Evolutionary conservation across 331 rosid genomes (phyloP).

Genomic region (Acacia pycnantha): DNA sequence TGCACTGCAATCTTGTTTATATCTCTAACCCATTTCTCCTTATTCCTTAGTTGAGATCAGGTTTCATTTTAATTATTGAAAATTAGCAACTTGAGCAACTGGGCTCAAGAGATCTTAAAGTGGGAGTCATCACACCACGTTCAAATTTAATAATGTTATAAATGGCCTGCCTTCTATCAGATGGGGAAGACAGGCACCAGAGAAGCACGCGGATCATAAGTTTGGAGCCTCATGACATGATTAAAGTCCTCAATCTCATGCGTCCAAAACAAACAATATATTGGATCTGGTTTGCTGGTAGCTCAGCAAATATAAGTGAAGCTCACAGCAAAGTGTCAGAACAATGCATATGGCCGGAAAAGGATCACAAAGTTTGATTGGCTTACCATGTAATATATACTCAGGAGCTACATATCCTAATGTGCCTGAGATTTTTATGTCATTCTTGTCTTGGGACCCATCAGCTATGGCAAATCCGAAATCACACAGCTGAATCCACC

Average conservation of each 20-base stretch:
- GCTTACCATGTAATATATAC: conserved; percentile 94
- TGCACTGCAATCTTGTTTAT: background rate
- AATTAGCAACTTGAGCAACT: conserved; percentile 30
- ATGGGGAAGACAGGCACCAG: conserved; percentile 29
- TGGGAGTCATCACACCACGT: conserved; percentile 31
- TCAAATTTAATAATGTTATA: conserved; percentile 20
- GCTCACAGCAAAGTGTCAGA: conserved; percentile 23
- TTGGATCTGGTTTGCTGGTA: conserved; percentile 37
- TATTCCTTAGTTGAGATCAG: conserved; percentile 14
- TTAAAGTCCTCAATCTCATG: conserved; percentile 29
- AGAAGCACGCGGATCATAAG: conserved; percentile 23
- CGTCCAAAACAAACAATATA: conserved; percentile 30
- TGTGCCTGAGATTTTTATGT: conserved; percentile 90
- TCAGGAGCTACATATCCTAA: conserved; percentile 96
- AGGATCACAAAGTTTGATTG: conserved; percentile 39
- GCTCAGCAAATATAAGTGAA: conserved; percentile 16
- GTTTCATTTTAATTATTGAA: conserved; percentile 27
- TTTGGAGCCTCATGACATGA: conserved; percentile 21
- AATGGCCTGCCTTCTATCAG: conserved; percentile 24
- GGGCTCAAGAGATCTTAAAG: conserved; percentile 20
- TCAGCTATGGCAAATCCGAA: conserved; percentile 88
- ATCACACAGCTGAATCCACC: conserved; percentile 81
- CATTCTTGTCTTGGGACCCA: conserved; percentile 81
- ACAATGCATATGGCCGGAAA: conserved; percentile 26
- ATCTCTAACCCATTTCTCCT: conserved; percentile 4